Evolutionary conservation across 805 yeast species (phyloP).

Genomic region (Priceomyces medius): DNA sequence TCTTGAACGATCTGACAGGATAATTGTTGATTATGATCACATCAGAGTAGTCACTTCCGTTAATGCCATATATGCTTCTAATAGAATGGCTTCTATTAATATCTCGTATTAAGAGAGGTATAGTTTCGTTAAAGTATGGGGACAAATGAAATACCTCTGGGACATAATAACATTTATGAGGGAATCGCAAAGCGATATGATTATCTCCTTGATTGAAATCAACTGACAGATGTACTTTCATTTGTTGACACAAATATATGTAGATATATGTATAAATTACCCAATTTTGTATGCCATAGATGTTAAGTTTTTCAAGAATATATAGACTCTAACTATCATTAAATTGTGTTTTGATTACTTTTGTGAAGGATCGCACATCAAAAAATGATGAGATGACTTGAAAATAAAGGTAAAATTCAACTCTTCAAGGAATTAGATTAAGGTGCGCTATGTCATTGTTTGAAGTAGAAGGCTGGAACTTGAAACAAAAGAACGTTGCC

Average conservation of each 20-base stretch:
- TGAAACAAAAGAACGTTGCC: constrained; percentile 53
- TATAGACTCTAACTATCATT: too few relatives aligned
- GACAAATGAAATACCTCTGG: constrained; percentile 36
- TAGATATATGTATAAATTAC: too few relatives aligned
- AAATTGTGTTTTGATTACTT: not conserved
- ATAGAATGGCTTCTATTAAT: constrained; percentile 15
- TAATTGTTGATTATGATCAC: constrained; percentile 29
- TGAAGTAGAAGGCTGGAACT: constrained; percentile 80
- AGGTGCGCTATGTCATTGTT: constrained; percentile 68
- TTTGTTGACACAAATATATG: constrained; percentile 3
- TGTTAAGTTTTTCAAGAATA: too few relatives aligned
- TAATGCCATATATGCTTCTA: constrained; percentile 18
- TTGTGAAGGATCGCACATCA: constrained; percentile 1
- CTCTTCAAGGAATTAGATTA: too few relatives aligned
- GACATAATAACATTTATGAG: constrained; percentile 25
- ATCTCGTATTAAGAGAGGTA: constrained; percentile 32
- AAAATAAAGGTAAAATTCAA: too few relatives aligned
- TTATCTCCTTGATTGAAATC: constrained; percentile 37
- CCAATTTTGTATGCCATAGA: too few relatives aligned
- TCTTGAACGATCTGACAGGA: constrained; percentile 26
- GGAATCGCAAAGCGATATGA: constrained; percentile 30
- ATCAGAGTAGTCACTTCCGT: constrained; percentile 10
- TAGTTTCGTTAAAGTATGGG: constrained; percentile 18
- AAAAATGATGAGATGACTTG: not conserved
- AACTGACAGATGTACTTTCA: constrained; percentile 6